Evolutionary conservation across 2,329 filamentous ascomycete genomes (phyloP).

Genomic region (Pleomassaria siparia): DNA sequence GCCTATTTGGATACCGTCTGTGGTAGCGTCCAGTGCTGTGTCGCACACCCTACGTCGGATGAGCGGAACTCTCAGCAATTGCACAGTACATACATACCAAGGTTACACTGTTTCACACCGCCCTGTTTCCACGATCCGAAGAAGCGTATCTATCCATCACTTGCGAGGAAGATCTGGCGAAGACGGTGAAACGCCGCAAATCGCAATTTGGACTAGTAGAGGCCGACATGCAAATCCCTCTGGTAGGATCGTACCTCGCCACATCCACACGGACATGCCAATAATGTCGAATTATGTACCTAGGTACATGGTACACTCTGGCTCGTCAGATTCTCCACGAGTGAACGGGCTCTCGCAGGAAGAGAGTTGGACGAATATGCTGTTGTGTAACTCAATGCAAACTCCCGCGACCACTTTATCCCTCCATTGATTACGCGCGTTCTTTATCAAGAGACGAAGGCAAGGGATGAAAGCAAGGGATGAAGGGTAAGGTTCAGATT

Average conservation of each 20-base stretch:
- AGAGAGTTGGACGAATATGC: not conserved
- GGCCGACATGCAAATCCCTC: too few species aligned
- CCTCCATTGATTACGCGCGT: conserved; percentile 1
- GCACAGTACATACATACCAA: too few species aligned
- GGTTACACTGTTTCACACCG: not conserved
- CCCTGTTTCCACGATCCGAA: too few species aligned
- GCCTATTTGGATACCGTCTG: not conserved
- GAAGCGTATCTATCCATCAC: too few species aligned
- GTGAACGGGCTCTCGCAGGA: not conserved
- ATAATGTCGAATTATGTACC: too few species aligned
- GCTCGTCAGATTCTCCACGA: not conserved
- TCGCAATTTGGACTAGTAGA: too few species aligned
- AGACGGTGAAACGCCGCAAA: too few species aligned
- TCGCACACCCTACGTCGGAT: not conserved
- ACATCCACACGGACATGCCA: not conserved
- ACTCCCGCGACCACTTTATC: conserved; percentile 4
- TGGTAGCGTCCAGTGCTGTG: not conserved
- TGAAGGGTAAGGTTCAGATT: conserved; percentile 5
- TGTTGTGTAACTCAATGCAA: conserved; percentile 2
- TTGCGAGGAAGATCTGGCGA: too few species aligned
- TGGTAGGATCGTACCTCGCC: too few species aligned
- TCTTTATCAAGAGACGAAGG: too few species aligned
- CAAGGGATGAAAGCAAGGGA: too few species aligned
- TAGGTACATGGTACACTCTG: too few species aligned
- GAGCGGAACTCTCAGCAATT: conserved; percentile 1